Conservation (phyloP, 108 stramenopile genomes). For the Parietichytrium sp. region DNA sequence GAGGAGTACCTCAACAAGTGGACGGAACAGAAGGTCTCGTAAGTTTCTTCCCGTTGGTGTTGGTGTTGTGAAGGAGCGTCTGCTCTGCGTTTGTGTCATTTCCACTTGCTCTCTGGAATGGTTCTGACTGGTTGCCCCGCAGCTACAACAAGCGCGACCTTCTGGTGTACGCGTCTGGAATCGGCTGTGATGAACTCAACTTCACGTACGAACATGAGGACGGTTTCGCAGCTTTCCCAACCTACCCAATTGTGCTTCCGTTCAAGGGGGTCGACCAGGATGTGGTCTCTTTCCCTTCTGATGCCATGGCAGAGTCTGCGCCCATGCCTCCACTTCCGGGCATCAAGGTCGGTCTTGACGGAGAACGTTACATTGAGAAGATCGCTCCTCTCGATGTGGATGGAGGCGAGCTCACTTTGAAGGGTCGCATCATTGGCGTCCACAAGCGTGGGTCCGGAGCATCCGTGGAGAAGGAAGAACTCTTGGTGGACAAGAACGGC, state of each 20-base stretch:
- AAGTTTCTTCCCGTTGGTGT: too few relatives aligned
- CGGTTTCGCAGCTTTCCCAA: slow-evolving; percentile 47
- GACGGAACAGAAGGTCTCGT: slow-evolving; percentile 36
- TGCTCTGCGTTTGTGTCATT: neutral
- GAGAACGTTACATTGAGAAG: slow-evolving; percentile 32
- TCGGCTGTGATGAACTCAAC: slow-evolving; percentile 47
- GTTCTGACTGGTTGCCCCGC: neutral
- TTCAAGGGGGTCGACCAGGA: slow-evolving; percentile 51
- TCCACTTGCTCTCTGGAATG: neutral
- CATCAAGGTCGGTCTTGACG: slow-evolving; percentile 39
- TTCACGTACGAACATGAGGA: slow-evolving; percentile 46
- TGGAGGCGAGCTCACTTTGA: slow-evolving; percentile 20
- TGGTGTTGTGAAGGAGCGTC: too few relatives aligned
- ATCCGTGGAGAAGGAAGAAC: slow-evolving; percentile 32
- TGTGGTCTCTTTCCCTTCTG: slow-evolving; percentile 48
- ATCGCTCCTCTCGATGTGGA: slow-evolving; percentile 1
- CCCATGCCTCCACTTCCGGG: slow-evolving; percentile 35
- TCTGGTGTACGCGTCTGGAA: slow-evolving; percentile 50
- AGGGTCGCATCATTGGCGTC: slow-evolving; percentile 28
- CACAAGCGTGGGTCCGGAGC: slow-evolving; percentile 36
- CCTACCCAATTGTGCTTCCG: slow-evolving; percentile 47
- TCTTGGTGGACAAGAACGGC: slow-evolving; percentile 6
- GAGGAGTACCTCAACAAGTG: slow-evolving; percentile 39
- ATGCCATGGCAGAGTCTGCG: neutral
- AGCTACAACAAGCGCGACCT: slow-evolving; percentile 49